Evolutionary conservation across 306 rosid genomes (phyloP), one percentile per base, ranked within the genome.

Genomic region (Spatholobus suberectus): DNA sequence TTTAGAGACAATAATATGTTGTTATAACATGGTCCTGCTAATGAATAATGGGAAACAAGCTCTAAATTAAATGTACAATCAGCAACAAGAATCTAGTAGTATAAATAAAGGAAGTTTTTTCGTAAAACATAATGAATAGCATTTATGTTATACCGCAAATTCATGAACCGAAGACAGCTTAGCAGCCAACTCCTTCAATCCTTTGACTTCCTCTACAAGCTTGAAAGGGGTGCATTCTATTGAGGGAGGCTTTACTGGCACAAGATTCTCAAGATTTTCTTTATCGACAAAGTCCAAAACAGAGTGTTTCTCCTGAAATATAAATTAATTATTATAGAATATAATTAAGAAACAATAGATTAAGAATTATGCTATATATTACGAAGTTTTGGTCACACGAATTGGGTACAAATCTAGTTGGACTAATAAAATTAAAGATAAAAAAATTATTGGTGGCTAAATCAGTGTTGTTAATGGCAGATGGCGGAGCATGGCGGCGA

Each of bases 171-270:
- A 78, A 5, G 83, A 76, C 84, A 96, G 86, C 87, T 89, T 94
- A 55, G 94, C 85, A 59, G 95, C 98, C 89, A 96, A 78, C 81
- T 91, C 93, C 79, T 92, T 92, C 88, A 96, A 85, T 78, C 93
- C 96, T 72, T 85, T 92, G 89, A 96, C 93, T 20, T 96, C 95
- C 81, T 84, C 95, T 66, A 96, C 92, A 77, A 94, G 76, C 86
- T 89, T 94, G 92, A 91, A 96, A 38, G 98, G 91, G n/a, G 97
- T 91, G 76, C 80, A 73, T 70, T 92, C 97, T 51, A 90, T 4
- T 8, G 88, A 46, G 40, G 86, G 84, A 40, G 97, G 97, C 65
- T 84, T 63, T 54, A 79, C 73, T 49, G 97, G 94, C 76, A 89
- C 88, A 38, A 87, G 38, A 76, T 78, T 83, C 77, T 65, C 92